Percentiles rank a stretch among this genome's conserved stretches.
Conservation (phyloP, 257 asterid genomes). For the Primulina huaijiensis region DNA sequence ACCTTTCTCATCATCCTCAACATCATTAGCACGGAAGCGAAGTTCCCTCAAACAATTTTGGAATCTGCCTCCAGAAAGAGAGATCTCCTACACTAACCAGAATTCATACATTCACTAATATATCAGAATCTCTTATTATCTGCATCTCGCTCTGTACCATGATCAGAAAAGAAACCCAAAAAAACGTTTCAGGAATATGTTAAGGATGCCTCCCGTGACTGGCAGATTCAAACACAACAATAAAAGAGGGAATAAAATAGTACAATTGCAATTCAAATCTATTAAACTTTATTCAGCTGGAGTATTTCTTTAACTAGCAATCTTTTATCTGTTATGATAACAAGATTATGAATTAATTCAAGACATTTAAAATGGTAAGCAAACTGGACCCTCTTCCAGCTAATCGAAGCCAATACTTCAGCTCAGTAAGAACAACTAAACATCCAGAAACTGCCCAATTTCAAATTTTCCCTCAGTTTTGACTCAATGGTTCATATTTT, state of each 20-base stretch:
- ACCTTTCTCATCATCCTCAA: slow-evolving; percentile 85
- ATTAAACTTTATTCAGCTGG: background rate
- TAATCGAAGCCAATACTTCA: background rate
- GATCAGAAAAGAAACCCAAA: slow-evolving; percentile 13
- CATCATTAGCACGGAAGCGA: slow-evolving; percentile 83
- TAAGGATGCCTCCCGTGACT: background rate
- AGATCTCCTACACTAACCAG: slow-evolving; percentile 71
- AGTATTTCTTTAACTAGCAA: background rate
- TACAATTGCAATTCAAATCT: background rate
- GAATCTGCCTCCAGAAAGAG: slow-evolving; percentile 87
- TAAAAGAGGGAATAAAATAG: slow-evolving; percentile 7
- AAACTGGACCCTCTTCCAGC: background rate
- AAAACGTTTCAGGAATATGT: background rate
- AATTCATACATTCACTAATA: slow-evolving; percentile 5
- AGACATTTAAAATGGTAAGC: background rate
- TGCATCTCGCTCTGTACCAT: slow-evolving; percentile 9
- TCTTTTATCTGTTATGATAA: background rate
- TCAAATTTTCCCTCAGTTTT: background rate
- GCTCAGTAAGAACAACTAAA: background rate
- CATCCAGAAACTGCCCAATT: background rate
- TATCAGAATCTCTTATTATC: slow-evolving; percentile 20
- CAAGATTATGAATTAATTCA: background rate
- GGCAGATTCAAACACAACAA: slow-evolving; percentile 17
- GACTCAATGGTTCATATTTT: background rate
- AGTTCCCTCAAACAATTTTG: slow-evolving; percentile 91